Evolutionary conservation across 176 grass and related monocot species (phyloP).

Genomic region (Carex scoparia): DNA sequence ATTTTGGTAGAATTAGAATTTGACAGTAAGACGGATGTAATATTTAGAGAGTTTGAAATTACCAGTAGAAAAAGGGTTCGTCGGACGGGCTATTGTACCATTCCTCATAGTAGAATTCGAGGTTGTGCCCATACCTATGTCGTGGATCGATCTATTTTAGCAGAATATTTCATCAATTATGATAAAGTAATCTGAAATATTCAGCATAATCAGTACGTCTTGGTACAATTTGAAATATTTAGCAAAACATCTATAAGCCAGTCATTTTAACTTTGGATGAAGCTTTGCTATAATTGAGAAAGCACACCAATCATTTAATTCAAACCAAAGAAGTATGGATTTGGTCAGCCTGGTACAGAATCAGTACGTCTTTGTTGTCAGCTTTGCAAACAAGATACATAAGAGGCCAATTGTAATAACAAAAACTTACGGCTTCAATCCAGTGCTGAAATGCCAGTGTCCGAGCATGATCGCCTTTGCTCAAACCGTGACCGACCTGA

Average conservation of each 20-base stretch:
- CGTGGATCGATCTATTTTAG: conserved; percentile 64
- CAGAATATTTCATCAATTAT: not conserved
- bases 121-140: conserved; percentile 75
- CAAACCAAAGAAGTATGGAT: not conserved
- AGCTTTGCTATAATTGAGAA: not conserved
- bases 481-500: conserved; percentile 20
- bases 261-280: not conserved
- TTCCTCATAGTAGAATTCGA: conserved; percentile 67
- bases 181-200: not conserved
- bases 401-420: not conserved
- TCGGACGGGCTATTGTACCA: conserved; percentile 56
- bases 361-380: not conserved
- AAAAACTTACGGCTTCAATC: conserved; percentile 23
- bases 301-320: not conserved
- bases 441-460: conserved; percentile 28
- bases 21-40: not conserved
- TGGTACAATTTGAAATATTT: no score
- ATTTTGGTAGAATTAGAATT: not conserved
- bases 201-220: not conserved
- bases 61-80: conserved; percentile 89
- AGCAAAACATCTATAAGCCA: not conserved
- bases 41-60: not conserved
- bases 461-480: conserved; percentile 8
- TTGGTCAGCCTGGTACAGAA: not conserved
- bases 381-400: not conserved